Evolutionary conservation across 129 eudicot genomes (phyloP).

Genomic region (Kitagawia praeruptora): DNA sequence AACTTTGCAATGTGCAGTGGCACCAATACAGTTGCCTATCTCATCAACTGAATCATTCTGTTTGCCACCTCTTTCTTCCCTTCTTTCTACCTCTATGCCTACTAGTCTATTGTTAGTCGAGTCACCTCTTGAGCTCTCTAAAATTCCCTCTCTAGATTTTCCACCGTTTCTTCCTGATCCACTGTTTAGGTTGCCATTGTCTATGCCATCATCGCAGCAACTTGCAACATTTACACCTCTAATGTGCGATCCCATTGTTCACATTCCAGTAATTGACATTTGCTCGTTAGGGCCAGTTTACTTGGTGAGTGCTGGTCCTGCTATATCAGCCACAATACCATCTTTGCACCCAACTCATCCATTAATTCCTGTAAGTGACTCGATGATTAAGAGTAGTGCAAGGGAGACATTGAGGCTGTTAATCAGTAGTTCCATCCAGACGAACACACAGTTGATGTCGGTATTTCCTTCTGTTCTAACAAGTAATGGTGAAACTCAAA

Average conservation of each 20-base stretch:
- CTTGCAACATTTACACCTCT: conserved; percentile 67
- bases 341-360: conserved; percentile 44
- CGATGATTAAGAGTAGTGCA: conserved; percentile 51
- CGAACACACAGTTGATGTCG: conserved; percentile 29
- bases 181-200: conserved; percentile 35
- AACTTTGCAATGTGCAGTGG: conserved; percentile 34
- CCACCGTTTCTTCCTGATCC: conserved; percentile 62
- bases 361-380: conserved; percentile 43
- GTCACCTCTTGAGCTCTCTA: conserved; percentile 41
- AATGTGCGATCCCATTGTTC: conserved; percentile 80
- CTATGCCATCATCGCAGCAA: conserved; percentile 53
- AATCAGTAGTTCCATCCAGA: conserved; percentile 49
- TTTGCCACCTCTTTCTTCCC: conserved; percentile 63
- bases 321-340: conserved; percentile 43
- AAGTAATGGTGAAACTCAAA: conserved; percentile 21
- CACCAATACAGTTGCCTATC: conserved; percentile 36
- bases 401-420: conserved; percentile 76
- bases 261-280: conserved; percentile 71
- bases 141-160: conserved; percentile 38
- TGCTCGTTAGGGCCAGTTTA: conserved; percentile 82
- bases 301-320: conserved; percentile 70
- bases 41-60: conserved; percentile 44
- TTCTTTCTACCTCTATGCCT: conserved; percentile 35
- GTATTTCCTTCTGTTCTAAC: conserved; percentile 46
- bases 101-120: conserved; percentile 32